Percentiles rank a stretch among this genome's conserved stretches.
These are phyloP conservation scores for Rubia peregrina DNA, from an alignment of 305 asterid species.

Conservation along the genomic window DNA sequence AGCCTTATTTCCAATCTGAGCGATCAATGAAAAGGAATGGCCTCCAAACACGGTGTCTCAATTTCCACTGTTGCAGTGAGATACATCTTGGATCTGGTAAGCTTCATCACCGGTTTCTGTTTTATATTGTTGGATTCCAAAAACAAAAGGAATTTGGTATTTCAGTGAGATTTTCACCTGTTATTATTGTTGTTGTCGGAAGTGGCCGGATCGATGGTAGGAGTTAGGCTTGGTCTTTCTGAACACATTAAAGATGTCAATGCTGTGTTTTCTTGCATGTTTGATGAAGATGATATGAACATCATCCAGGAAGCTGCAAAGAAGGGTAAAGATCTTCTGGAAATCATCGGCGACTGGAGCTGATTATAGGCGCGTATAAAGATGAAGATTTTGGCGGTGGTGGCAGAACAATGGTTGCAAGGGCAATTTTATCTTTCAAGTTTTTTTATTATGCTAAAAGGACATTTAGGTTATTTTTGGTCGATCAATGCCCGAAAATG, in stretches of 20 bases:
- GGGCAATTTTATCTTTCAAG: too few species aligned
- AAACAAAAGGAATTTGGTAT: not conserved
- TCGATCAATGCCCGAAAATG: too few species aligned
- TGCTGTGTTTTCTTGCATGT: constrained; percentile 58
- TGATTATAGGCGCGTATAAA: constrained; percentile 64
- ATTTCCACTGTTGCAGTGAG: constrained; percentile 84
- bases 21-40: constrained; percentile 30
- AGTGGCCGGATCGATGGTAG: constrained; percentile 96
- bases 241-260: constrained; percentile 66
- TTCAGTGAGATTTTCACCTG: not conserved
- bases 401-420: too few species aligned
- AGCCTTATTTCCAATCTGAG: too few species aligned
- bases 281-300: constrained; percentile 61
- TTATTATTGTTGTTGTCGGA: constrained; percentile 48
- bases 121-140: not conserved
- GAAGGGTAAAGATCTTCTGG: constrained; percentile 74
- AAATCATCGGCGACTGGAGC: constrained; percentile 82
- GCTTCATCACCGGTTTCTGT: not conserved
- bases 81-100: constrained; percentile 71
- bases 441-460: too few species aligned
- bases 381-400: too few species aligned
- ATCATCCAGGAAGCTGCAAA: constrained; percentile 55
- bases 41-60: constrained; percentile 69
- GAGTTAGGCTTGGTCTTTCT: constrained; percentile 82
- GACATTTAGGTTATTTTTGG: too few species aligned